Base-by-base conservation (phyloP, 371 early-diverging fungal genomes). In the Catenaria anguillulae region DNA sequence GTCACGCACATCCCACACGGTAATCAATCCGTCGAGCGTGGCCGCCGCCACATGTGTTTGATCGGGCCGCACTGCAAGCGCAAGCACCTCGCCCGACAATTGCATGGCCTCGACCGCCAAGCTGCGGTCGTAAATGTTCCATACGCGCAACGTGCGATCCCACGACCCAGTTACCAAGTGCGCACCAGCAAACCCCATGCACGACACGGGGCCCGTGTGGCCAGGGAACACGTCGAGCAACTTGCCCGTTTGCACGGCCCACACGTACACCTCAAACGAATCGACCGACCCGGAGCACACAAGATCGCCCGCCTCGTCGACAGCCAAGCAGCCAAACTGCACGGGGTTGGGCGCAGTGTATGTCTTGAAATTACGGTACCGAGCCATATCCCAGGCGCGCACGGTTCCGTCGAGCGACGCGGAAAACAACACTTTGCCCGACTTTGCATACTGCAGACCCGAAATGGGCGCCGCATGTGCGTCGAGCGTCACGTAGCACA, bases 171-270 rank as follows among this genome's bases (percentile, higher is more conserved):
- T 89, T 0, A 72, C 73, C 19, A 79, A 65, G 12, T 72, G 74
- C 6, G 62, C 37, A 15, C 85, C 83, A 33, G 79, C 79, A 71
- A 98, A 97, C 2, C 84, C 81, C 60, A 98, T 74, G 4, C 79
- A 71, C 63, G 84, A 83, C 50, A 98, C 77, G 4, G 98, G 97
- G 0, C 89, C 97, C 60, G 86, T 85, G 68, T 98, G 98, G 1
- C 97, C 98, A 34, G 87, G 79, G 36, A 95, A 73, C 56, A 96
- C 86, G 67, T 98, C 98, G 29, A 98, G 76, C 59, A 97, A 74
- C 67, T 90, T 89, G 37, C 98, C 98, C 0, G 95, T 98, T 67
- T 94, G 95, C 62, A 98, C 89, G 60, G 90, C 89, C 97, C 97
- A 98, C 54, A 97, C 86, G 68, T 80, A 97, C 48, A 97, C 88